Evolutionary conservation across 2,329 filamentous ascomycete genomes (phyloP).

Genomic region (Pseudogymnoascus sp.): DNA sequence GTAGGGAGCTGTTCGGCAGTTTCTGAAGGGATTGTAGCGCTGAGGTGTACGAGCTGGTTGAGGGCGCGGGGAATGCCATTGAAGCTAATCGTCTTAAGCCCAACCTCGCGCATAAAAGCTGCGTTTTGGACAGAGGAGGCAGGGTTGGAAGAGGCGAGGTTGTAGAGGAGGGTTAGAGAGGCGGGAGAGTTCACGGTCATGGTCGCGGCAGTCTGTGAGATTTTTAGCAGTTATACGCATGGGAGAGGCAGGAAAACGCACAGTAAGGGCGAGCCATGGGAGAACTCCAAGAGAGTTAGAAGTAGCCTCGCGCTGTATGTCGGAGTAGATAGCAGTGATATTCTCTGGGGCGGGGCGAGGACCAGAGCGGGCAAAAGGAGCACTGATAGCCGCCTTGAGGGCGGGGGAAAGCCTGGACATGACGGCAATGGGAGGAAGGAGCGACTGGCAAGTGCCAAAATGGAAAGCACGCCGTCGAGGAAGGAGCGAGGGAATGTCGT

Average conservation of each 20-base stretch:
- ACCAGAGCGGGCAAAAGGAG: slow-evolving; percentile 56
- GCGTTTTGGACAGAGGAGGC: slow-evolving; percentile 41
- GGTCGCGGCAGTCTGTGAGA: slow-evolving; percentile 60
- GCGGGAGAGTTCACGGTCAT: slow-evolving; percentile 83
- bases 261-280: slow-evolving; percentile 60
- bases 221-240: slow-evolving; percentile 11
- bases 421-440: slow-evolving; percentile 1
- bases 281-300: slow-evolving; percentile 52
- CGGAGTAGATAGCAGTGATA: slow-evolving; percentile 55
- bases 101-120: slow-evolving; percentile 67
- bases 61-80: slow-evolving; percentile 51
- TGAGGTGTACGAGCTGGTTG: slow-evolving; percentile 66
- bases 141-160: slow-evolving; percentile 13
- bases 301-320: slow-evolving; percentile 54
- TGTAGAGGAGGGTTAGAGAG: slow-evolving; percentile 51
- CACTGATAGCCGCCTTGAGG: slow-evolving; percentile 67
- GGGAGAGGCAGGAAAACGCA: slow-evolving; percentile 27
- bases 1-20: slow-evolving; percentile 44
- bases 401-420: slow-evolving; percentile 68
- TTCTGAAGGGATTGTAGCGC: slow-evolving; percentile 46
- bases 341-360: slow-evolving; percentile 54
- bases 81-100: slow-evolving; percentile 70
- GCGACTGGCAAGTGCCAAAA: neutral
- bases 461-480: neutral
- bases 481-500: neutral